Conservation (phyloP, 164 flowering plant genomes). For the Echeveria elegans region DNA sequence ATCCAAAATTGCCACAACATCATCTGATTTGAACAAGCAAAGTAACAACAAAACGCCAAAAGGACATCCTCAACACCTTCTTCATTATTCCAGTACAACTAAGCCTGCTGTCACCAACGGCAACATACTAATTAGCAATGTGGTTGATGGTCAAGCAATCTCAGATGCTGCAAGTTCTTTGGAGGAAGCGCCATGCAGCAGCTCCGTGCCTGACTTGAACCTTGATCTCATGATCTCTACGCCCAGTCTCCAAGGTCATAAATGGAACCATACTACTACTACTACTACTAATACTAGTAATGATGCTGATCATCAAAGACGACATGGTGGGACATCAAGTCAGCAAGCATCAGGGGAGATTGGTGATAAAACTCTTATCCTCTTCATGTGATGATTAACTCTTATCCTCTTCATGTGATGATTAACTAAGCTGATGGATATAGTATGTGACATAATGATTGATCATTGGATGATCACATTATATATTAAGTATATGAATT, state of each 20-base stretch:
- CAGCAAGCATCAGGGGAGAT: not conserved
- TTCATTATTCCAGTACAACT: too few species aligned
- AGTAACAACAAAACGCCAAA: not conserved
- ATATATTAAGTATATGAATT: not conserved
- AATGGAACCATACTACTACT: not conserved
- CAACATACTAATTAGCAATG: not conserved
- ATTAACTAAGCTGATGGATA: not conserved
- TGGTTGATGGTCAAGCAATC: constrained; percentile 11
- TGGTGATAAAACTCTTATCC: constrained; percentile 7
- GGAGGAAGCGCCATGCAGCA: constrained; percentile 14
- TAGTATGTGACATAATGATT: not conserved
- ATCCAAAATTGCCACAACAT: constrained; percentile 9
- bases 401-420: too few species aligned
- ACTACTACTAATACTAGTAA: not conserved
- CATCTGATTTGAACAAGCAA: constrained; percentile 13
- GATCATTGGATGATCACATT: not conserved
- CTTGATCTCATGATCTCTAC: constrained; percentile 30
- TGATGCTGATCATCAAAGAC: too few species aligned
- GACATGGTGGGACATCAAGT: not conserved
- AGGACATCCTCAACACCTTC: too few species aligned
- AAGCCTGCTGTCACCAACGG: not conserved
- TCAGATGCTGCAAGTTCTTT: constrained; percentile 29
- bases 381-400: constrained; percentile 4
- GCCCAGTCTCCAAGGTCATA: not conserved
- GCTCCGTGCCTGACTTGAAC: constrained; percentile 35